Percentiles rank a stretch among this genome's conserved stretches.
Evolutionary conservation across 345 rosid species (phyloP).

Genomic region (Cardamine resedifolia): DNA sequence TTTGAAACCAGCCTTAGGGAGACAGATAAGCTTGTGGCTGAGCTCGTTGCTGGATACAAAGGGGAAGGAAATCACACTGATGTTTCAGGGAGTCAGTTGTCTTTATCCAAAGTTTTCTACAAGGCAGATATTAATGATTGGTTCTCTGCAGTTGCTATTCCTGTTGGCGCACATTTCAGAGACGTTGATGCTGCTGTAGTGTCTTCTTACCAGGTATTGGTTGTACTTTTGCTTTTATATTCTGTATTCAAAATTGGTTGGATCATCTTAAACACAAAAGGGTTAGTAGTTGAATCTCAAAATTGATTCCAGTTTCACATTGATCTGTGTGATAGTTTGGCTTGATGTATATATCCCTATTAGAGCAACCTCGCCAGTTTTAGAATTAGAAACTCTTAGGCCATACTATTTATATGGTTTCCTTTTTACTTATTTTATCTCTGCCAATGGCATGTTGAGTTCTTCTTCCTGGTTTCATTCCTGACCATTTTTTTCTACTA

Average conservation of each 20-base stretch:
- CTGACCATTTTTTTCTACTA: not conserved
- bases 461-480: not conserved
- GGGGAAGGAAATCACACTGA: conserved; percentile 35
- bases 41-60: conserved; percentile 56
- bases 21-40: conserved; percentile 60
- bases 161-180: conserved; percentile 77
- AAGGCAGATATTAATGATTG: conserved; percentile 59
- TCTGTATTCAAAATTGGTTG: not conserved
- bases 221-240: not conserved
- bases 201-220: conserved; percentile 55
- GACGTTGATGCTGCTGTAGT: conserved; percentile 48
- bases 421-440: not conserved
- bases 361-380: not conserved
- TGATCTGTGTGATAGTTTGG: not conserved
- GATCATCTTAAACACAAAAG: not conserved
- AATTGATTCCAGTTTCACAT: not conserved
- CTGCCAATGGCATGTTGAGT: not conserved
- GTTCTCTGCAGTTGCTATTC: conserved; percentile 68
- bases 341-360: not conserved
- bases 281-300: not conserved
- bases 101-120: conserved; percentile 68
- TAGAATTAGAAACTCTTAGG: not conserved
- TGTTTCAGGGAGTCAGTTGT: conserved; percentile 47
- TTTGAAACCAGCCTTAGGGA: conserved; percentile 64
- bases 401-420: not conserved